Base-by-base conservation (phyloP, 371 early-diverging fungal genomes). In the Circinella minor region DNA sequence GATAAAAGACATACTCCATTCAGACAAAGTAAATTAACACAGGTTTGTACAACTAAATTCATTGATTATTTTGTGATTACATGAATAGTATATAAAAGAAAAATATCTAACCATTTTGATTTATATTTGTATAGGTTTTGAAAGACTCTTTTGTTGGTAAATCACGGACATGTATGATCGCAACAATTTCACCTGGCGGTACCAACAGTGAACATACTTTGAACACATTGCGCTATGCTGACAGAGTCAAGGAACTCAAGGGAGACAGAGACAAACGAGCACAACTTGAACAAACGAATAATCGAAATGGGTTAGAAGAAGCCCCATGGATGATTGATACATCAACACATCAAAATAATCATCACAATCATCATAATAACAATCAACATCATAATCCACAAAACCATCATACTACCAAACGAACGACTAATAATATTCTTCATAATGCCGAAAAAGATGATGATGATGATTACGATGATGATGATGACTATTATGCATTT, bases 81-180 rank as follows among this genome's bases (percentile, higher is more conserved):
- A 27, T 27, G 27, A 27, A 27, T 27, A 2, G 27, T 27, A 27
- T 27, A 2, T 27, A 2, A 27, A 27, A 1, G 27, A 27, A 27
- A 27, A 27, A 2, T 47, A 47, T 9, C 47, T 47, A 9, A 47
- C 15, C 47, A 47, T 15, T 11, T 47, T 47, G 9, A 11, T 1
- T 47, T 47, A 11, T 11, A 47, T 38, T 27, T 20, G 4, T 36
- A 36, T 67, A 88, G 87, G 95, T 98, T 17, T 81, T 99, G 51
- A 99, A 99, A 77, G 99, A 99, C 76, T 97, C 98, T 13, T 97
- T 99, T 80, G 92, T 98, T 59, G 99, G 99, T 7, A 94, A 96
- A 70, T 97, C 98, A 14, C 89, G 95, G 27, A 98, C 99, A 0
- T 97, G 97, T 76, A 96, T 99, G 96, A 93, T 99, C 67, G 99